phyloP scores from a whole-genome alignment of 2,329 filamentous ascomycete species.

The Coniella vitis region DNA sequence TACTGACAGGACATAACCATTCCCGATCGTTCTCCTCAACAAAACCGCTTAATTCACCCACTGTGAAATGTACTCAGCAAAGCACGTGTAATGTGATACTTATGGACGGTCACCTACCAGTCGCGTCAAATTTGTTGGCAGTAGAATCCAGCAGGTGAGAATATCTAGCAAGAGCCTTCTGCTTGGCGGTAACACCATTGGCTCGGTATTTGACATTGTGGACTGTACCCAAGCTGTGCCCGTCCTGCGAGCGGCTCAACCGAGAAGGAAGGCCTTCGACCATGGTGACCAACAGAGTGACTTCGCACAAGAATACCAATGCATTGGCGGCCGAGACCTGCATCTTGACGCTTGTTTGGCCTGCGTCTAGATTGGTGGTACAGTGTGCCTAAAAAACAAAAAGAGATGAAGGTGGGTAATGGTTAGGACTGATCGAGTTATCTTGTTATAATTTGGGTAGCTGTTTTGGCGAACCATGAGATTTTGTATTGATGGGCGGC shows the following conservation, averaged over 20 bases:
- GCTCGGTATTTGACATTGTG: constrained; percentile 27
- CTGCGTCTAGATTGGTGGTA: neutral
- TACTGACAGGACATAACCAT: constrained; percentile 54
- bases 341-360: constrained; percentile 2
- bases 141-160: constrained; percentile 31
- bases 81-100: neutral
- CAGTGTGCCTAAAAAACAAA: neutral
- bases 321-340: constrained; percentile 1
- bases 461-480: too few relatives aligned
- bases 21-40: constrained; percentile 38
- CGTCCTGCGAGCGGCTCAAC: neutral
- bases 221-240: constrained; percentile 27
- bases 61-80: constrained; percentile 19
- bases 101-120: constrained; percentile 16
- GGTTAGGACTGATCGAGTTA: too few relatives aligned
- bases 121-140: constrained; percentile 12
- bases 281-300: constrained; percentile 8
- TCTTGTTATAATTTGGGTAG: too few relatives aligned
- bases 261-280: constrained; percentile 4
- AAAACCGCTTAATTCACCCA: constrained; percentile 22
- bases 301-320: constrained; percentile 8
- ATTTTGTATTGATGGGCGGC: too few relatives aligned
- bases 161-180: constrained; percentile 21
- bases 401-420: too few relatives aligned
- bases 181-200: constrained; percentile 25